Evolutionary conservation across 495 filamentous ascomycete genomes (phyloP).

Genomic region (Penicillium egyptiacum): DNA sequence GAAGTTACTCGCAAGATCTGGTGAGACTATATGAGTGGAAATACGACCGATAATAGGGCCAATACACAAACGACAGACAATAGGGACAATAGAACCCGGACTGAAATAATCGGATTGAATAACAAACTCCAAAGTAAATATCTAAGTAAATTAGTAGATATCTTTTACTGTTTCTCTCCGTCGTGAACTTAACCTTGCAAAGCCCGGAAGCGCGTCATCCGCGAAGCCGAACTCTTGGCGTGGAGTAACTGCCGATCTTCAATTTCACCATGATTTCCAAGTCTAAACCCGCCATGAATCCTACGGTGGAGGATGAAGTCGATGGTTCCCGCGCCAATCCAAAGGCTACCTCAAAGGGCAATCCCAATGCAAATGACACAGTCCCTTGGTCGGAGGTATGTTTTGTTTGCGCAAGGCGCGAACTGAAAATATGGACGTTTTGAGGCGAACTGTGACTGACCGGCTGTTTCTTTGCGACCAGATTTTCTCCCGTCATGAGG

Average conservation of each 20-base stretch:
- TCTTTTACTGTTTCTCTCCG: not conserved
- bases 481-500: conserved; percentile 41
- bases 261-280: conserved; percentile 10
- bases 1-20: not conserved
- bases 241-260: conserved; percentile 29
- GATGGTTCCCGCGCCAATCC: not conserved
- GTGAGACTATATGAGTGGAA: not conserved
- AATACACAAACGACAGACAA: not conserved
- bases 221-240: conserved; percentile 21
- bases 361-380: conserved; percentile 4
- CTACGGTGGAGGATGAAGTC: not conserved
- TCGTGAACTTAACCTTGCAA: conserved; percentile 8
- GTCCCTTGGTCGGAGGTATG: conserved; percentile 29
- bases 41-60: not conserved
- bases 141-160: not conserved
- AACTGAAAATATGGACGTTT: not conserved
- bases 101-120: not conserved
- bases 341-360: not conserved
- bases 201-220: conserved; percentile 10
- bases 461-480: conserved; percentile 6
- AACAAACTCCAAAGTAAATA: not conserved
- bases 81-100: not conserved
- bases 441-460: conserved; percentile 1
- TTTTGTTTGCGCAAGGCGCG: conserved; percentile 9
- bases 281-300: conserved; percentile 12